A percentile compares a stretch with the other conserved stretches of the same genome.
Conservation (phyloP, 352 stramenopile genomes). For the Blastocystis sp. region DNA sequence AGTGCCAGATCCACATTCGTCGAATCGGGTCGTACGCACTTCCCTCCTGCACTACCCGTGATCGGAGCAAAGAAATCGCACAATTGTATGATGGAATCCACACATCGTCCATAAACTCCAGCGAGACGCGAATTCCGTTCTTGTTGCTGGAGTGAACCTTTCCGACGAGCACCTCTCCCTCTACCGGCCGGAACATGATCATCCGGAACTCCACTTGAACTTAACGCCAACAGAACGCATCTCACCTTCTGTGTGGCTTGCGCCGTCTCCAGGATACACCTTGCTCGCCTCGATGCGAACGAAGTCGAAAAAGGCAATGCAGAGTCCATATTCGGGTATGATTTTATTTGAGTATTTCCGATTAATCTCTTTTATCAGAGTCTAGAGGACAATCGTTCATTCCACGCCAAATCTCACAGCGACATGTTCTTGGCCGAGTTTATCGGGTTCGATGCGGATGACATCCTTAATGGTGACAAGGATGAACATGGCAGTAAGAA, state of each 20-base stretch:
- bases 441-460: conserved; percentile 18
- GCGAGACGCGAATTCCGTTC: conserved; percentile 70
- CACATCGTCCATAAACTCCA: conserved; percentile 52
- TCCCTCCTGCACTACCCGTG: conserved; percentile 5
- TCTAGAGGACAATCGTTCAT: conserved; percentile 71
- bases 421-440: conserved; percentile 35
- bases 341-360: conserved; percentile 79
- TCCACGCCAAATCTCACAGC: conserved; percentile 64
- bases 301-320: conserved; percentile 76
- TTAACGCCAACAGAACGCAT: neutral
- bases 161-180: conserved; percentile 74
- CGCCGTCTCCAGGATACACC: conserved; percentile 72
- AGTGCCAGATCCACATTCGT: conserved; percentile 51
- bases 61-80: neutral
- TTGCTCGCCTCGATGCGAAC: conserved; percentile 69
- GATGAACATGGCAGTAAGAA: conserved; percentile 35
- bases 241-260: conserved; percentile 73
- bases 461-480: conserved; percentile 45
- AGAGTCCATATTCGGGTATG: conserved; percentile 73
- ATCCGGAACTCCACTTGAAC: conserved; percentile 73
- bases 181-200: conserved; percentile 74
- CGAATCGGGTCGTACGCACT: conserved; percentile 41
- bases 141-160: conserved; percentile 76
- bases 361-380: conserved; percentile 75
- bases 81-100: conserved; percentile 57